phyloP scores from a whole-genome alignment of 495 filamentous ascomycete genomes.

The Lasiosphaeria miniovina region DNA sequence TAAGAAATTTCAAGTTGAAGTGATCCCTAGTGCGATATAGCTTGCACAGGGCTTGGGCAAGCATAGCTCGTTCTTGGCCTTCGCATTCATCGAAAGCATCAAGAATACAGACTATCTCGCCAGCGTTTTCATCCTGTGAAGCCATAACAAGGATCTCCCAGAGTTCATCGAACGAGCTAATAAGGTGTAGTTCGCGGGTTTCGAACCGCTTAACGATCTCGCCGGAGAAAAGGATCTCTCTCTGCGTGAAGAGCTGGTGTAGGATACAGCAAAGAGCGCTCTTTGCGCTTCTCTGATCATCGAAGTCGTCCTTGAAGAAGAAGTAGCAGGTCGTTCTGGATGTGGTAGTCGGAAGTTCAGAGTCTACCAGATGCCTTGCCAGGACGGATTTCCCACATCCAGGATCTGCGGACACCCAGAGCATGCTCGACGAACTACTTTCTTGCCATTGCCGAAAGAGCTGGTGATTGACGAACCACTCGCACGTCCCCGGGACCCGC shows the following conservation, averaged over 20 bases:
- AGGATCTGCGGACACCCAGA: constrained; percentile 8
- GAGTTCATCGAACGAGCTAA: neutral
- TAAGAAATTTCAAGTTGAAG: neutral
- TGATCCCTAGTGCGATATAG: neutral
- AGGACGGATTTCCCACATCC: constrained; percentile 9
- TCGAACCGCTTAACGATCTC: too few species aligned
- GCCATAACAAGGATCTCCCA: neutral
- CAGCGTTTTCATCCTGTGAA: neutral
- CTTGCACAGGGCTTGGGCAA: neutral
- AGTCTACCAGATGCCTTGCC: constrained; percentile 4
- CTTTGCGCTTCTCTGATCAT: neutral
- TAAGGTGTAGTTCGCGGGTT: neutral
- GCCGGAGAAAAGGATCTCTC: neutral
- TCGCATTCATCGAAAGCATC: neutral
- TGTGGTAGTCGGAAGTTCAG: neutral
- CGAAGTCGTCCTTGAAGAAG: constrained; percentile 7
- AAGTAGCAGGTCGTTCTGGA: constrained; percentile 1
- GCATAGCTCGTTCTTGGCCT: neutral
- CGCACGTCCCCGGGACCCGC: constrained; percentile 1
- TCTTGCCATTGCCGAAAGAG: neutral
- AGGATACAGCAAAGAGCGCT: neutral
- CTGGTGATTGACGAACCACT: constrained; percentile 3
- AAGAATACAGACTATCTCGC: neutral
- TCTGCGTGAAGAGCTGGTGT: neutral
- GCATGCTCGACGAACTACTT: neutral